Evolutionary conservation across 495 filamentous ascomycete species (phyloP).

Genomic region (Penicillium lividum): DNA sequence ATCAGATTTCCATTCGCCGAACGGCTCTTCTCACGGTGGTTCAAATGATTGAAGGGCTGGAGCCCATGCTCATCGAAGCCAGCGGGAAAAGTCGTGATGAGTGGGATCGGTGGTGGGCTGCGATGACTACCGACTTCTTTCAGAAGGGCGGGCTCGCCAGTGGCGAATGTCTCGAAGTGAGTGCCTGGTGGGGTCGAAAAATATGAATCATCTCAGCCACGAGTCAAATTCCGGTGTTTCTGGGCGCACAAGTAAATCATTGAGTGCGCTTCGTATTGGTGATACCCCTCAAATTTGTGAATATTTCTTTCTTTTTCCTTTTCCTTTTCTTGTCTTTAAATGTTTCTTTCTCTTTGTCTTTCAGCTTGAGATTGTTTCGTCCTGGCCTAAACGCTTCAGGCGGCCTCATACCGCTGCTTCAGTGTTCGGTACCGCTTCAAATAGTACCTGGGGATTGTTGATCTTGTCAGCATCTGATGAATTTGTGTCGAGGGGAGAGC

Average conservation of each 20-base stretch:
- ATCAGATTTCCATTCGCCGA: conserved; percentile 72
- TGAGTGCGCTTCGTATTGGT: conserved; percentile 47
- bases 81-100: conserved; percentile 86
- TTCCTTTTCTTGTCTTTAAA: conserved; percentile 20
- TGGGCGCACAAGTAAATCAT: conserved; percentile 30
- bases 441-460: conserved; percentile 69
- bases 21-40: conserved; percentile 81
- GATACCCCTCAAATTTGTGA: conserved; percentile 40
- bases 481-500: conserved; percentile 9
- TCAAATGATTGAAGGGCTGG: conserved; percentile 83
- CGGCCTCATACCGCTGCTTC: conserved; percentile 72
- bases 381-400: conserved; percentile 21
- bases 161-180: conserved; percentile 90
- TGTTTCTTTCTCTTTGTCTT: conserved; percentile 27
- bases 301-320: conserved; percentile 27
- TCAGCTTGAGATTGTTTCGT: background rate
- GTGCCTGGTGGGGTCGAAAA: conserved; percentile 92
- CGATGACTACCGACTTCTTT: conserved; percentile 81
- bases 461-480: conserved; percentile 18
- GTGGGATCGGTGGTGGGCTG: conserved; percentile 88
- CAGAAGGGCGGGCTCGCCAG: conserved; percentile 74
- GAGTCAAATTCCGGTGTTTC: conserved; percentile 29
- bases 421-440: conserved; percentile 90
- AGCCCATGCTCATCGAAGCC: conserved; percentile 77
- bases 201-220: conserved; percentile 32